These are phyloP conservation scores for Drosera capensis DNA, from an alignment of 148 eudicot genomes.

Conservation along the genomic window DNA sequence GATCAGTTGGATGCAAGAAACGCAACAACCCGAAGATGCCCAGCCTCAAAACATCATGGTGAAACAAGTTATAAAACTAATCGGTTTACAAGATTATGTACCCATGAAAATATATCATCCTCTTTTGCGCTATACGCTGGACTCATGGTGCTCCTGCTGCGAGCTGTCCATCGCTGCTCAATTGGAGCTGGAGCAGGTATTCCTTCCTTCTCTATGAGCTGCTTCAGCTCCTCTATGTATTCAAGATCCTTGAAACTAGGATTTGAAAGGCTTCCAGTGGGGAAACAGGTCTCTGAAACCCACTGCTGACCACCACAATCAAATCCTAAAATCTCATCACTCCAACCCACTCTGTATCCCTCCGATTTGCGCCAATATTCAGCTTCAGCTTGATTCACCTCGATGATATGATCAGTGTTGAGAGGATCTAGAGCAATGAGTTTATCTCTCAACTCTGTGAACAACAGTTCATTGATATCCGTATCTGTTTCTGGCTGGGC, in stretches of 20 bases:
- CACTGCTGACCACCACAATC: conserved; percentile 99
- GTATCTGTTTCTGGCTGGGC: conserved; percentile 31
- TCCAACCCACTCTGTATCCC: conserved; percentile 95
- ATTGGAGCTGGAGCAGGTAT: conserved; percentile 95
- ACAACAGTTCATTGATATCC: conserved; percentile 48
- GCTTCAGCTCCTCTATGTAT: conserved; percentile 61
- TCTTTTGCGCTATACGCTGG: conserved; percentile 71
- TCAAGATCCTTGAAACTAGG: conserved; percentile 90
- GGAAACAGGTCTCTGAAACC: conserved; percentile 97
- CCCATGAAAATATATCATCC: conserved; percentile 95
- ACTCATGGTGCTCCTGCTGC: conserved; percentile 79
- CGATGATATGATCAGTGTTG: conserved; percentile 54
- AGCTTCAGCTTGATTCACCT: conserved; percentile 86
- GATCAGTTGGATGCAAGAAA: background rate
- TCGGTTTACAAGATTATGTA: conserved; percentile 24
- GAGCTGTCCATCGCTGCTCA: conserved; percentile 90
- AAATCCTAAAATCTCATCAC: conserved; percentile 92
- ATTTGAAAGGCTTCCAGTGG: conserved; percentile 68
- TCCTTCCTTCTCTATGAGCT: conserved; percentile 59
- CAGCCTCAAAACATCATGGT: too few relatives aligned
- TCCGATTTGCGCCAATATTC: conserved; percentile 90
- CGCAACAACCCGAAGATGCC: background rate
- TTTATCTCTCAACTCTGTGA: conserved; percentile 88
- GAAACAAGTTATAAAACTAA: too few relatives aligned
- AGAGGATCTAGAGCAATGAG: conserved; percentile 76